Base-by-base conservation (phyloP, 2,329 filamentous ascomycete genomes). In the Chaetomium olivaceum region DNA sequence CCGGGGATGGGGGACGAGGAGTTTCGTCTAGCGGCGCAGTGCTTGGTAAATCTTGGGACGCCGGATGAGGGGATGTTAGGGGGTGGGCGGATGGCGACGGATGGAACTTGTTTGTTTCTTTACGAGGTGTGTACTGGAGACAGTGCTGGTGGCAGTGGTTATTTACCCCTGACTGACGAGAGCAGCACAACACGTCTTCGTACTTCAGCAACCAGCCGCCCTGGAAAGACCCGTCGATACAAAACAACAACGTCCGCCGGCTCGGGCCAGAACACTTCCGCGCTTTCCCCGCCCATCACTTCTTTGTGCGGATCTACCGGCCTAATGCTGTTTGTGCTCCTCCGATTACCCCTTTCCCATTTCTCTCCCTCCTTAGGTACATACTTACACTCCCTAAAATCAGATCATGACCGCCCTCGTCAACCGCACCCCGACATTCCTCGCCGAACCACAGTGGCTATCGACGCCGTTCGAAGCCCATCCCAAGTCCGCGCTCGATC, bases 211-310 rank as follows among this genome's bases (percentile, higher is more conserved):
- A 73, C 60, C 72, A 77, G 8, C 68, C 76, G 4, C 73, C 76
- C 6, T 81, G 79, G 78, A 77, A 77, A 66, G 73, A 77, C 21
- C 72, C 77, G 2, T 70, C 77, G 1, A 71, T 76, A 19, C 74
- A 79, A 43, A 70, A 71, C 60, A 77, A 77, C 64, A 66, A 68
- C 11, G 74, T 85, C 58, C 77, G 77, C 56, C 77, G 76, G 27
- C 73, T 77, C 21, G 83, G 84, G 0, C 82, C 85, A 0, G 74
- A 75, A 3, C 73, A 76, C 51, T 87, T 85, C 67, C 77, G 77
- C 46, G 74, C 74, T 0, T 87, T 87, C 61, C 85, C 85, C 1
- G 78, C 81, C 12, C 85, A 87, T 65, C 84, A 87, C 70, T 86
- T 85, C 71, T 87, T 87, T 63, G 80, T 81, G 27, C 79, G 84